Evolutionary conservation across 78 protist species (phyloP).

Genomic region (Thecamonas trahens): DNA sequence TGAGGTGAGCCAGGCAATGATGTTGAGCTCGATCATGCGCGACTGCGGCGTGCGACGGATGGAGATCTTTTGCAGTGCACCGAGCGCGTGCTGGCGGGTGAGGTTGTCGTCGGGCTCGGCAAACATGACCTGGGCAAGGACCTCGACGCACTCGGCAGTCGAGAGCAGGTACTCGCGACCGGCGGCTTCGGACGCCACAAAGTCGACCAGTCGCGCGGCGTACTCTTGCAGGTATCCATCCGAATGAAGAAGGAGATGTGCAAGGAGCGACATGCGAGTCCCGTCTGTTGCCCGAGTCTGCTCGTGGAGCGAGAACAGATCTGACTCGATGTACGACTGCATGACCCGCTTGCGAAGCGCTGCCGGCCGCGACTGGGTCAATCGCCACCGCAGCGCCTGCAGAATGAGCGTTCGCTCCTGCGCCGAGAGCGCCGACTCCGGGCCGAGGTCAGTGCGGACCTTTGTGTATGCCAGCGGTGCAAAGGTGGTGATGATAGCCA

Average conservation of each 20-base stretch:
- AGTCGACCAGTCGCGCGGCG: constrained; percentile 4
- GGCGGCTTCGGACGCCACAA: neutral
- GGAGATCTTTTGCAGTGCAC: constrained; percentile 19
- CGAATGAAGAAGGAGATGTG: neutral
- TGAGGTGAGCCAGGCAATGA: constrained; percentile 2
- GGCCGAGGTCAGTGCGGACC: neutral
- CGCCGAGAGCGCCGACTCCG: no score
- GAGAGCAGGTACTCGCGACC: constrained; percentile 16
- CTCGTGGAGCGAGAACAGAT: no score
- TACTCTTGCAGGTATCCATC: neutral
- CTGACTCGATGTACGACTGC: neutral
- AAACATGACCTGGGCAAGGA: neutral
- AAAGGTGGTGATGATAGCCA: no score
- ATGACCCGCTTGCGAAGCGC: neutral
- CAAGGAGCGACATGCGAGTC: neutral
- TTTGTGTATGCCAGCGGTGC: neutral
- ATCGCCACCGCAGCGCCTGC: constrained; percentile 30
- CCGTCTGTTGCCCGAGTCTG: neutral
- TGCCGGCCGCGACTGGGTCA: neutral
- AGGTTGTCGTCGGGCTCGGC: neutral
- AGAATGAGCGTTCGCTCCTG: neutral
- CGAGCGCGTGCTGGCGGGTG: constrained; percentile 6
- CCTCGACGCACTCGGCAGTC: neutral
- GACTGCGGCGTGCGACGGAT: constrained; percentile 10
- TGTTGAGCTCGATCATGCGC: neutral